A percentile compares a stretch with the other conserved stretches of the same genome.
Evolutionary conservation across 176 grass and related monocot genomes (phyloP).

Genomic region (Metroxylon sagu): DNA sequence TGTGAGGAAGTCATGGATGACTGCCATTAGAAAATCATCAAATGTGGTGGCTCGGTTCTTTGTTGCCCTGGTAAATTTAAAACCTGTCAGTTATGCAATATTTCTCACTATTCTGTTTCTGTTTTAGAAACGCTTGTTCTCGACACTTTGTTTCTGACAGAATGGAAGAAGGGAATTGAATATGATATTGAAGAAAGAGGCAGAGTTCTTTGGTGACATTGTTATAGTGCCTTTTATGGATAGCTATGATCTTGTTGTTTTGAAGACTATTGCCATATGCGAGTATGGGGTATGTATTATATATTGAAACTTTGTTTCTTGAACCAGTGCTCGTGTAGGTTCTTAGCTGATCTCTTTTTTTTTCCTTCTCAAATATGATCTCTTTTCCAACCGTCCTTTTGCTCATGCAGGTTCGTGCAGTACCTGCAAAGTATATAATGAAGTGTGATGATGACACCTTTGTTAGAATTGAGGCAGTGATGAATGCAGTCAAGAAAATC

Average conservation of each 20-base stretch:
- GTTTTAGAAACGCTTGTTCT: slow-evolving; percentile 12
- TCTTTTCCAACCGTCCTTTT: background rate
- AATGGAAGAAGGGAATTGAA: slow-evolving; percentile 74
- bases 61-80: slow-evolving; percentile 66
- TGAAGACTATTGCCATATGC: slow-evolving; percentile 86
- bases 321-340: no score
- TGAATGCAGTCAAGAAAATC: slow-evolving; percentile 52
- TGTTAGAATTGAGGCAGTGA: slow-evolving; percentile 52
- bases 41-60: slow-evolving; percentile 61
- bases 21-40: slow-evolving; percentile 34
- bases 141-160: slow-evolving; percentile 28
- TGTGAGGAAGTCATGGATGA: slow-evolving; percentile 87
- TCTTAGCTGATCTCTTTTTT: background rate
- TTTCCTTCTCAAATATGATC: background rate
- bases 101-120: background rate
- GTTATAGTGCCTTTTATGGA: slow-evolving; percentile 74
- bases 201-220: slow-evolving; percentile 81
- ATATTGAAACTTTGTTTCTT: background rate
- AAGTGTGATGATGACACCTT: slow-evolving; percentile 88
- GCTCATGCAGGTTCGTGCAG: slow-evolving; percentile 43
- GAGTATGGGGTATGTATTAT: slow-evolving; percentile 52
- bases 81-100: background rate
- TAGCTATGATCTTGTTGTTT: slow-evolving; percentile 72
- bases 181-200: slow-evolving; percentile 54
- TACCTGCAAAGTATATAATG: slow-evolving; percentile 63